A percentile compares a stretch with the other conserved stretches of the same genome.
phyloP scores from a whole-genome alignment of 805 yeast species.

The Tetrapisispora taiwanensis region DNA sequence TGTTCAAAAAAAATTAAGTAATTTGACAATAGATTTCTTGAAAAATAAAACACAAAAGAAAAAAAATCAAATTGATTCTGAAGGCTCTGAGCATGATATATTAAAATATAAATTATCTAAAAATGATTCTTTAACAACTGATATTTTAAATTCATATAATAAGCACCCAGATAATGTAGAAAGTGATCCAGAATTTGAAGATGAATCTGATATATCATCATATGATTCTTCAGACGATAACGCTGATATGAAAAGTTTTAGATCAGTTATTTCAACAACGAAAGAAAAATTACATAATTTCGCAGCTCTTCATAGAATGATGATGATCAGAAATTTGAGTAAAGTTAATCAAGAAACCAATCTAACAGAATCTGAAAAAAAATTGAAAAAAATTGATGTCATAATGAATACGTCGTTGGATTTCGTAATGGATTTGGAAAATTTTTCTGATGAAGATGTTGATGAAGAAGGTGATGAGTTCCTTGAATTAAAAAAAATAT shows the following conservation, averaged over 20 bases:
- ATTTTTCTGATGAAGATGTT: constrained; percentile 9
- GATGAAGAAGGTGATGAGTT: constrained; percentile 9
- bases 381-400: constrained; percentile 10
- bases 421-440: constrained; percentile 18
- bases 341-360: constrained; percentile 5
- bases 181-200: constrained; percentile 1
- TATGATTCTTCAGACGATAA: neutral
- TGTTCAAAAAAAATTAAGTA: neutral
- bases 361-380: constrained; percentile 4
- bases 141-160: neutral
- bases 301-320: constrained; percentile 13
- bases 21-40: neutral
- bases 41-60: neutral
- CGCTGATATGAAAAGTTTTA: constrained; percentile 2
- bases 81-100: neutral
- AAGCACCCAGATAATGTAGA: neutral
- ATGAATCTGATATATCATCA: neutral
- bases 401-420: constrained; percentile 16
- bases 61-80: neutral
- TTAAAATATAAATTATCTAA: neutral
- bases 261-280: constrained; percentile 3
- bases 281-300: constrained; percentile 11
- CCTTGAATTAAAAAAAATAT: constrained; percentile 15
- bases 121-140: neutral
- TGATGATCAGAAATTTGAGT: constrained; percentile 8